phyloP scores from a whole-genome alignment of 176 grass and related monocot genomes.

The Musa acuminata region DNA sequence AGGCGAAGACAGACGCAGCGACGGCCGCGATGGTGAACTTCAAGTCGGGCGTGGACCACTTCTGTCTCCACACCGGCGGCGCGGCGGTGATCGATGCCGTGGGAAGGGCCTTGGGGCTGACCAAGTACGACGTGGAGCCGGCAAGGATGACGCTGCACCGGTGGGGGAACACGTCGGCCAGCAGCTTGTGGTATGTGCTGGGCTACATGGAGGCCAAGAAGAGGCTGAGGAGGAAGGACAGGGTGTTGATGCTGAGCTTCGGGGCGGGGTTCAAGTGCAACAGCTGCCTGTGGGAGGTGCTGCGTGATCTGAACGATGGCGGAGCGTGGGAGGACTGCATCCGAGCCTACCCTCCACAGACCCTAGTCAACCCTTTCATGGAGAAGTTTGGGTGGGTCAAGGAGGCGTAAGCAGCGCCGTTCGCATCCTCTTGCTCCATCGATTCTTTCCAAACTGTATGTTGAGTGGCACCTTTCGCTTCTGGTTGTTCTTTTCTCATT shows the following conservation, averaged over 20 bases:
- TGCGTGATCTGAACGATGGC: slow-evolving; percentile 28
- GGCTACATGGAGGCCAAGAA: slow-evolving; percentile 63
- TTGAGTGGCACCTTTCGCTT: neutral
- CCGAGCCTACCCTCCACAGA: slow-evolving; percentile 44
- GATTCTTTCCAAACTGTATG: no score
- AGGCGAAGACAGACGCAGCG: neutral
- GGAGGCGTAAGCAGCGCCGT: slow-evolving; percentile 2
- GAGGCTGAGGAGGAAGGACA: slow-evolving; percentile 37
- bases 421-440: no score
- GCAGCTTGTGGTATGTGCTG: slow-evolving; percentile 67
- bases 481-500: no score
- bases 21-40: slow-evolving; percentile 31
- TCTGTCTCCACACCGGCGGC: slow-evolving; percentile 68
- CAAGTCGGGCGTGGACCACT: slow-evolving; percentile 50
- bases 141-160: slow-evolving; percentile 60
- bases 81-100: slow-evolving; percentile 48
- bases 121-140: slow-evolving; percentile 43
- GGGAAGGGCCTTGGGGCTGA: slow-evolving; percentile 34
- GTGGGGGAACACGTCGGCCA: slow-evolving; percentile 67
- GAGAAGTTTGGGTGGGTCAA: slow-evolving; percentile 57
- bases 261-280: slow-evolving; percentile 72
- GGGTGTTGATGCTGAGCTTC: slow-evolving; percentile 60
- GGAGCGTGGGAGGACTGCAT: slow-evolving; percentile 53
- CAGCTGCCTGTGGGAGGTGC: slow-evolving; percentile 67
- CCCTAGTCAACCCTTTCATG: slow-evolving; percentile 36